Conservation (phyloP, 495 filamentous ascomycete species). For the Chlorociboria aeruginascens region DNA sequence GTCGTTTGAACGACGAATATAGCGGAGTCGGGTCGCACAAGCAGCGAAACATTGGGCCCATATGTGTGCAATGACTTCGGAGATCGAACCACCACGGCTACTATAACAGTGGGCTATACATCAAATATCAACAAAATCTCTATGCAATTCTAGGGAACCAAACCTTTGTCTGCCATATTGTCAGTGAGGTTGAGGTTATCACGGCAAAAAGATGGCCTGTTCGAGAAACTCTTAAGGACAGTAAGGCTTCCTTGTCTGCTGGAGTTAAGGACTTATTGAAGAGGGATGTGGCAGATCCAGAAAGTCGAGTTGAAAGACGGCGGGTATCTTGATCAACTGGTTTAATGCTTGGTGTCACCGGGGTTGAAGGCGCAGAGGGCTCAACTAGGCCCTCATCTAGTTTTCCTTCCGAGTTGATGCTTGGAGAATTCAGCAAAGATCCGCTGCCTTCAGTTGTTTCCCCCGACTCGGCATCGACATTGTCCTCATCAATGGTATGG, state of each 20-base stretch:
- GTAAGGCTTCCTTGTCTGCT: slow-evolving; percentile 42
- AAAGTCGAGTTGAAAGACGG: slow-evolving; percentile 12
- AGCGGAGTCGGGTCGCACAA: slow-evolving; percentile 82
- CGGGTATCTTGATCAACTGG: slow-evolving; percentile 34
- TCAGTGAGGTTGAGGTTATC: slow-evolving; percentile 70
- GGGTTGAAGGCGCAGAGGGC: slow-evolving; percentile 30
- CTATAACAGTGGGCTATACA: slow-evolving; percentile 70
- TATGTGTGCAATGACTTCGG: slow-evolving; percentile 66
- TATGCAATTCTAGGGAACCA: slow-evolving; percentile 16
- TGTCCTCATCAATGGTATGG: slow-evolving; percentile 22
- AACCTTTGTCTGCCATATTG: slow-evolving; percentile 93
- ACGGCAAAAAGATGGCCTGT: slow-evolving; percentile 81
- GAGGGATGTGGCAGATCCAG: slow-evolving; percentile 9
- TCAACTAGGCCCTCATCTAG: slow-evolving; percentile 5
- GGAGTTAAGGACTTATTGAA: slow-evolving; percentile 6
- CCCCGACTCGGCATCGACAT: slow-evolving; percentile 28
- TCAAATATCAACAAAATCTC: slow-evolving; percentile 10
- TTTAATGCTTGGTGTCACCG: slow-evolving; percentile 38
- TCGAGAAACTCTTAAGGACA: slow-evolving; percentile 66
- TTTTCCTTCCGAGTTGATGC: slow-evolving; percentile 2
- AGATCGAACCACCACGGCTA: slow-evolving; percentile 77
- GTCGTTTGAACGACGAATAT: slow-evolving; percentile 88
- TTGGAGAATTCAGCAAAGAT: slow-evolving; percentile 21
- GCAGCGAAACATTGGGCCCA: slow-evolving; percentile 69
- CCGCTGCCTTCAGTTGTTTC: slow-evolving; percentile 24